Conservation (phyloP, 768 basidiomycete species). For the Pisolithus marmoratus region DNA sequence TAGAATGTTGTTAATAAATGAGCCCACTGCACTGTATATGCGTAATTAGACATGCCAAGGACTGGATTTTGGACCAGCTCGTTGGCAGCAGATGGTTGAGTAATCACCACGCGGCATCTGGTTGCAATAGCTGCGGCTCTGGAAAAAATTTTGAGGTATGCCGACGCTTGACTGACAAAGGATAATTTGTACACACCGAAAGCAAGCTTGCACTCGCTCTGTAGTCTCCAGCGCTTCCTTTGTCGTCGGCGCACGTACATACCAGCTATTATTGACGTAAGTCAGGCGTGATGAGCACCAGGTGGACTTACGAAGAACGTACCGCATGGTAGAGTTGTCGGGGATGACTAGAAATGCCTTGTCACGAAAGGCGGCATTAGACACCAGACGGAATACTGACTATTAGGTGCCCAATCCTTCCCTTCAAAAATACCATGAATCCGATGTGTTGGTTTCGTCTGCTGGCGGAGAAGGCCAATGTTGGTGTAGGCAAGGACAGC, state of each 20-base stretch:
- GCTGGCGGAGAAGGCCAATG: slow-evolving; percentile 76
- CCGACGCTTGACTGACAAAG: not conserved
- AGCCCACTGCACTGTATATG: not conserved
- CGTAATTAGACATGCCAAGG: slow-evolving; percentile 36
- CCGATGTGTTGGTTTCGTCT: slow-evolving; percentile 69
- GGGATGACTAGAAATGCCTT: slow-evolving; percentile 58
- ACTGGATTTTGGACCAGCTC: slow-evolving; percentile 68
- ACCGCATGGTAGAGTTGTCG: slow-evolving; percentile 72
- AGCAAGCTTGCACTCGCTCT: slow-evolving; percentile 63
- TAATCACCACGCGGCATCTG: slow-evolving; percentile 48
- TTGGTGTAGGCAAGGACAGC: slow-evolving; percentile 82
- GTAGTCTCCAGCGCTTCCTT: slow-evolving; percentile 53
- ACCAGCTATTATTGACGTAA: slow-evolving; percentile 41
- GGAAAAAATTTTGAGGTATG: not conserved
- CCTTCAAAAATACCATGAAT: slow-evolving; percentile 79
- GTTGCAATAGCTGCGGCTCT: slow-evolving; percentile 69
- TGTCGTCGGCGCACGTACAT: slow-evolving; percentile 65
- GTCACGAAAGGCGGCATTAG: not conserved
- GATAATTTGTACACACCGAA: slow-evolving; percentile 44
- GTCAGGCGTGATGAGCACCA: not conserved
- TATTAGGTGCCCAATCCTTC: slow-evolving; percentile 67
- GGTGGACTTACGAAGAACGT: slow-evolving; percentile 14
- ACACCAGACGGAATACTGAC: slow-evolving; percentile 33
- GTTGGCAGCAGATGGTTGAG: slow-evolving; percentile 28
- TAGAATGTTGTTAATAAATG: slow-evolving; percentile 17